Percentiles rank a stretch among this genome's conserved stretches.
Evolutionary conservation across 805 yeast species (phyloP).

Genomic region (Myxozyma melibiosi): DNA sequence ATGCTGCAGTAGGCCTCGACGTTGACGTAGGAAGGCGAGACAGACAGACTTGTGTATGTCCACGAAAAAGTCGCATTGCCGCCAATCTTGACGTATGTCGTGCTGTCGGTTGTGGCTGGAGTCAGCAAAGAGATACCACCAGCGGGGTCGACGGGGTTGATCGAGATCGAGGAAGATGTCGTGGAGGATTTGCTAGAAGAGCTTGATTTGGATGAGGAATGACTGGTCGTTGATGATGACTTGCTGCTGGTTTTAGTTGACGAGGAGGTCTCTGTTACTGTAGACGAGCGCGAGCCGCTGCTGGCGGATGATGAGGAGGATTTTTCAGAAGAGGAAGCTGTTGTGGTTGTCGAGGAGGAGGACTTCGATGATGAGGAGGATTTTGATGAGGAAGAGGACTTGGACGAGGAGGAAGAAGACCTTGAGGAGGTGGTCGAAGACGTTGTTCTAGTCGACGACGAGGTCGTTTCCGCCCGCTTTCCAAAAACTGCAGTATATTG

Average conservation of each 20-base stretch:
- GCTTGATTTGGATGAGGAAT: too few relatives aligned
- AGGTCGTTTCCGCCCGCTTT: not conserved
- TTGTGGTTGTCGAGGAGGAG: not conserved
- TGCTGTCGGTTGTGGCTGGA: conserved; percentile 41
- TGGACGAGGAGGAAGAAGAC: not conserved
- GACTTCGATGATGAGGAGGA: not conserved
- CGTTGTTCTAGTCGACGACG: not conserved
- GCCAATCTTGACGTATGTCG: conserved; percentile 45
- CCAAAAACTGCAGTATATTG: not conserved
- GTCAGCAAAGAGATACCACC: conserved; percentile 43
- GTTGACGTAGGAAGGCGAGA: conserved; percentile 45
- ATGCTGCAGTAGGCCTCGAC: conserved; percentile 45
- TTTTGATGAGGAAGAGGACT: not conserved
- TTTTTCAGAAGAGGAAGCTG: not conserved
- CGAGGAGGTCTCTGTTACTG: conserved; percentile 1
- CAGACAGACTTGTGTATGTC: conserved; percentile 43
- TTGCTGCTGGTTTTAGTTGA: too few relatives aligned
- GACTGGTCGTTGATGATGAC: too few relatives aligned
- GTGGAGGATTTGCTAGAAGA: conserved; percentile 11
- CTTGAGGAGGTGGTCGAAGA: not conserved
- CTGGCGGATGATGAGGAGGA: not conserved
- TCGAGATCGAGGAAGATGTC: conserved; percentile 38
- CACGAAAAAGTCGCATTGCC: conserved; percentile 46
- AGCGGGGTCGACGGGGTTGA: conserved; percentile 42
- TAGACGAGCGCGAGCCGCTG: too few relatives aligned